Conservation (phyloP, 768 basidiomycete genomes). For the Termitomyces sp. region DNA sequence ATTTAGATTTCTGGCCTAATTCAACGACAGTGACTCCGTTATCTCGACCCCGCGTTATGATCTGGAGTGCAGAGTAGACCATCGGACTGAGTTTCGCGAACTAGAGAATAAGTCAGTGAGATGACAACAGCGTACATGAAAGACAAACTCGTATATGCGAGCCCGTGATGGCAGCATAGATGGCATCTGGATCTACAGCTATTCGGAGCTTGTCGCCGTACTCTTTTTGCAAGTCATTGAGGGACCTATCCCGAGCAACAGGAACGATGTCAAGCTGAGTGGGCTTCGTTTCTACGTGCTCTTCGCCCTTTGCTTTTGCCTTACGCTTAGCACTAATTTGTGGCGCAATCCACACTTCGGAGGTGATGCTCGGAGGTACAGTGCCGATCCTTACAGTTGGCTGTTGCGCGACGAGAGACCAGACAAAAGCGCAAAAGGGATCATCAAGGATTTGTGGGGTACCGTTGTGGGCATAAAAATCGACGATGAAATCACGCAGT, state of each 20-base stretch:
- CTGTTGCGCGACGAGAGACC: slow-evolving; percentile 74
- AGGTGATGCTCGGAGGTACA: slow-evolving; percentile 49
- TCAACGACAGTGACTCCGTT: slow-evolving; percentile 74
- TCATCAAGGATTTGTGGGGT: slow-evolving; percentile 61
- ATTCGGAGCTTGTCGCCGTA: slow-evolving; percentile 67
- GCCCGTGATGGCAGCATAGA: slow-evolving; percentile 77
- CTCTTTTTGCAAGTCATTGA: slow-evolving; percentile 51
- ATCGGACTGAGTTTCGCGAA: slow-evolving; percentile 76
- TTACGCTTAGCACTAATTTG: slow-evolving; percentile 65
- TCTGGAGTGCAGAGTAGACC: slow-evolving; percentile 80
- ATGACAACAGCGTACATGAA: not conserved
- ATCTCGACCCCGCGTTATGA: slow-evolving; percentile 79
- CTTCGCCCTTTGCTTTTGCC: slow-evolving; percentile 52
- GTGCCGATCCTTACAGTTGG: slow-evolving; percentile 74
- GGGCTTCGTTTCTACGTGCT: slow-evolving; percentile 34
- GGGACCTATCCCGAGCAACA: slow-evolving; percentile 47
- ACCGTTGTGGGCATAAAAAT: slow-evolving; percentile 51
- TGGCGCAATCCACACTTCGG: slow-evolving; percentile 77
- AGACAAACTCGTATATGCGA: slow-evolving; percentile 72
- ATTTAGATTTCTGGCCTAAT: slow-evolving; percentile 70
- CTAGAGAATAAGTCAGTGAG: slow-evolving; percentile 30
- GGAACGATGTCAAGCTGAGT: slow-evolving; percentile 47
- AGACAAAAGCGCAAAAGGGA: slow-evolving; percentile 73
- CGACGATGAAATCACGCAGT: slow-evolving; percentile 61
- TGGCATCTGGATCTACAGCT: slow-evolving; percentile 69